Conservation (phyloP, 2,329 filamentous ascomycete species). For the Delphinella strobiligena region DNA sequence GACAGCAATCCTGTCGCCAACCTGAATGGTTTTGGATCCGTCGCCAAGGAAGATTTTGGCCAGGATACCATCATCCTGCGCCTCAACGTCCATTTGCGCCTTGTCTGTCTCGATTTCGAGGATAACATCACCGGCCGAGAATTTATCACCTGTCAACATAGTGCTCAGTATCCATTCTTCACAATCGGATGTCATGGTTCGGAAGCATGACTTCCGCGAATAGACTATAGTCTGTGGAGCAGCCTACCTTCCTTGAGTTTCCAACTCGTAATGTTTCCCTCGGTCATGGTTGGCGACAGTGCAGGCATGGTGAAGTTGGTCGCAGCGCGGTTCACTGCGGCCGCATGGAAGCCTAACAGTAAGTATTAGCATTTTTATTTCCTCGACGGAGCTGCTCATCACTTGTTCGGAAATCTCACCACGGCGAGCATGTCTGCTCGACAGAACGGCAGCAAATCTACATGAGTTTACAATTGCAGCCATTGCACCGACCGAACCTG, state of each 20-base stretch:
- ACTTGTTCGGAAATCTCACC: background rate
- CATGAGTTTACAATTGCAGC: slow-evolving; percentile 5
- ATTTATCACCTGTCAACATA: slow-evolving; percentile 49
- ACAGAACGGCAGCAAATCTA: slow-evolving; percentile 5
- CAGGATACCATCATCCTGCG: slow-evolving; percentile 76
- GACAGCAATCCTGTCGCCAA: slow-evolving; percentile 72
- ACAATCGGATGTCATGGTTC: too few relatives aligned
- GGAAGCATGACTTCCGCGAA: background rate
- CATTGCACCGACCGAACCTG: background rate
- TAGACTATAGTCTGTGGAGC: too few relatives aligned
- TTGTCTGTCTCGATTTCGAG: slow-evolving; percentile 92
- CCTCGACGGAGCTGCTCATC: background rate
- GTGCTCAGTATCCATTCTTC: slow-evolving; percentile 10
- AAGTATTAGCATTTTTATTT: slow-evolving; percentile 5
- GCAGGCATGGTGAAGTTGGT: slow-evolving; percentile 88
- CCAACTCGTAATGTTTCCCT: slow-evolving; percentile 79
- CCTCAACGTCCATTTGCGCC: slow-evolving; percentile 89
- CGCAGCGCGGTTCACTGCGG: slow-evolving; percentile 39
- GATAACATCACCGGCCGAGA: slow-evolving; percentile 71
- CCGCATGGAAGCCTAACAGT: slow-evolving; percentile 8
- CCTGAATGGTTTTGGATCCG: slow-evolving; percentile 64
- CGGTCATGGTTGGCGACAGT: slow-evolving; percentile 85
- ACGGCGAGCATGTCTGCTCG: slow-evolving; percentile 6
- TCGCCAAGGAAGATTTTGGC: slow-evolving; percentile 69
- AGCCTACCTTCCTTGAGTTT: slow-evolving; percentile 62